Base-by-base conservation (phyloP, 805 yeast species). In the Candida caryicola region DNA sequence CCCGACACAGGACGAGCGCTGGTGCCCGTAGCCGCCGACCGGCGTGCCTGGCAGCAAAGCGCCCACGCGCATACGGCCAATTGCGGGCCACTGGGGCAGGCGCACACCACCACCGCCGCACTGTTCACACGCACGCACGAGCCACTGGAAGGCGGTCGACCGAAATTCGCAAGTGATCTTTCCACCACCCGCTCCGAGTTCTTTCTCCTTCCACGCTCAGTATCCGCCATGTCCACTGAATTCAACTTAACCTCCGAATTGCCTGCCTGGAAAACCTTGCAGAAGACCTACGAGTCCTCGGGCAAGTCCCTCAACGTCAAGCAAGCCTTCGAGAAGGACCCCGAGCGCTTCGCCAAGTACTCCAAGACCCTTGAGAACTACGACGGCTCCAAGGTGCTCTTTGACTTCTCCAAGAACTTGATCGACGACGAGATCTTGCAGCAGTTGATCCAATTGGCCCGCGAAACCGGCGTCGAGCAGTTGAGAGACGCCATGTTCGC, bases 361-460 rank as follows among this genome's bases (percentile, higher is more conserved):
- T 77, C 93, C 49, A 78, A 77, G 60, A 81, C 85, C 42, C 88
- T 89, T 67, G 71, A 71, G 54, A 93, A 91, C 74, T 85, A 60
- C 64, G 97, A 91, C 60, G 88, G 84, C 33, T 85, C 95, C 40
- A 73, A 89, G 71, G 85, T 93, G 60, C 70, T 91, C 54, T 93
- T 91, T 59, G 99, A 93, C 66, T 93, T 83, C 76, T 86, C 96
- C 55, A 93, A 93, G 78, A 93, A 93, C 70, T 75, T 93, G 64
- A 74, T 93, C 60, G 82, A 89, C 62, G 96, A 89, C 50, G 88
- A 87, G 58, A 79, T 91, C 58, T 66, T 87, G 51, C 51, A 66
- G 23, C 64, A 78, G 37, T 78, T 93, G 62, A 46, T 87, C 47
- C 74, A 79, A 56, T 79, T 93, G 59, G 98, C 98, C 52, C 79